Percentiles rank a stretch among this genome's conserved stretches.
These are phyloP conservation scores for Vitis hybrid DNA, from an alignment of 177 flowering plant species.

Conservation along the genomic window DNA sequence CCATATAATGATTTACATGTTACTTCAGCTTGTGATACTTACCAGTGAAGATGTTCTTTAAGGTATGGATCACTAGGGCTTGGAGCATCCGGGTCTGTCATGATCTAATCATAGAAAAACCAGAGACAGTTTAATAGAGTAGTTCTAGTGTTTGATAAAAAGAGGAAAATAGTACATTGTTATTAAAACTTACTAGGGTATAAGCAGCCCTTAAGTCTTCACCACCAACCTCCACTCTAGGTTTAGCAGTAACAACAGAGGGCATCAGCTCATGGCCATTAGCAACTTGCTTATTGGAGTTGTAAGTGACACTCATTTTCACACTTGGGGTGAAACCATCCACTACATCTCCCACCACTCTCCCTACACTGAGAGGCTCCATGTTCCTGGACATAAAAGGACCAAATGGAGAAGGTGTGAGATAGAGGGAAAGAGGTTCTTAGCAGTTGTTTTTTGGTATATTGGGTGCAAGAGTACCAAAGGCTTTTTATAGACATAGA, in stretches of 20 bases:
- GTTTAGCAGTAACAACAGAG: conserved; percentile 37
- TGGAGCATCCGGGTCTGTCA: conserved; percentile 85
- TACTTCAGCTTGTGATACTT: conserved; percentile 6
- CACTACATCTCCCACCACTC: conserved; percentile 84
- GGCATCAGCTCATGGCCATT: conserved; percentile 89
- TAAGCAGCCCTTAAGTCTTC: conserved; percentile 65
- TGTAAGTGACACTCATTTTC: conserved; percentile 55
- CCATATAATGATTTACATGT: not conserved
- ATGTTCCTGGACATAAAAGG: conserved; percentile 39
- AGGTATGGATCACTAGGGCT: conserved; percentile 72
- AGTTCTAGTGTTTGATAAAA: not conserved
- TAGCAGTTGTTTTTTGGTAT: not conserved
- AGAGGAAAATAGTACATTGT: not conserved
- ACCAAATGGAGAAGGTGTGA: not conserved
- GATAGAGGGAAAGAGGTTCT: conserved; percentile 9
- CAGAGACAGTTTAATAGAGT: not conserved
- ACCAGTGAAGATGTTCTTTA: conserved; percentile 73
- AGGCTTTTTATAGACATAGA: conserved; percentile 33
- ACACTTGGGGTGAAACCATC: conserved; percentile 73
- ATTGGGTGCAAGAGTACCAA: not conserved
- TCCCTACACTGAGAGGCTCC: conserved; percentile 58
- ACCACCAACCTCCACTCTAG: conserved; percentile 76
- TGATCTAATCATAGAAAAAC: conserved; percentile 34
- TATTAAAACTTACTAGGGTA: conserved; percentile 50
- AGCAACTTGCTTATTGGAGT: conserved; percentile 50